Evolutionary conservation across 129 eudicot genomes (phyloP).

Genomic region (Oenanthe sinensis): DNA sequence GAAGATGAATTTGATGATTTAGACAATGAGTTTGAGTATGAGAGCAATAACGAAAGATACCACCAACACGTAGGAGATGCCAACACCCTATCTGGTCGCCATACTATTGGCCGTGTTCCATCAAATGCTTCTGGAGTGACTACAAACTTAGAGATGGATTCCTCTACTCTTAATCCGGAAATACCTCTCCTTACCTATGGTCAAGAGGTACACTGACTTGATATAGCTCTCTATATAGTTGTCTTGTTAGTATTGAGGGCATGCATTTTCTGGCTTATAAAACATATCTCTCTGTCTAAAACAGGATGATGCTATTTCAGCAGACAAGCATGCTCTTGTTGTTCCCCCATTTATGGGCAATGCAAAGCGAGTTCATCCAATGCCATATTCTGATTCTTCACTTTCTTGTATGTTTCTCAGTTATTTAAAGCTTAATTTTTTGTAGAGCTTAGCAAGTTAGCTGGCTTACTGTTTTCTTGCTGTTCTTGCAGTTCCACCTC

Average conservation of each 20-base stretch:
- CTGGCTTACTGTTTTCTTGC: neutral
- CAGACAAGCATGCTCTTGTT: slow-evolving; percentile 91
- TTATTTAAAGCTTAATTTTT: neutral
- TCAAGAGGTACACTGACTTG: slow-evolving; percentile 54
- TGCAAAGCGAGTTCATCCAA: slow-evolving; percentile 74
- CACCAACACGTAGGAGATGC: neutral
- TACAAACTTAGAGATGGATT: neutral
- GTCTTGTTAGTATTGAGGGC: neutral
- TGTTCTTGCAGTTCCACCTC: slow-evolving; percentile 60
- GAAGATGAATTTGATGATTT: slow-evolving; percentile 11
- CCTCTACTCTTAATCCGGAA: slow-evolving; percentile 39
- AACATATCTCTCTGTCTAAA: neutral
- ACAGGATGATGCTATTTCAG: slow-evolving; percentile 87
- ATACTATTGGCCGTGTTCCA: neutral
- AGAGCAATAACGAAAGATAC: slow-evolving; percentile 1
- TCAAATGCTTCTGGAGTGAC: slow-evolving; percentile 4
- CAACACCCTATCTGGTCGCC: neutral
- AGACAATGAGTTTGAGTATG: slow-evolving; percentile 10
- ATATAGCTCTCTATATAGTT: neutral
- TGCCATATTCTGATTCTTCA: slow-evolving; percentile 44
- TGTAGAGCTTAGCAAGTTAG: neutral
- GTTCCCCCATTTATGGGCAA: slow-evolving; percentile 72
- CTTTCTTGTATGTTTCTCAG: slow-evolving; percentile 50
- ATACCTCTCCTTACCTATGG: slow-evolving; percentile 90
- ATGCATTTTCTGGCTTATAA: neutral